A percentile compares a stretch with the other conserved stretches of the same genome.
Evolutionary conservation across 1,139 yeast genomes (phyloP).

Genomic region (Suhomyces choctaworum): DNA sequence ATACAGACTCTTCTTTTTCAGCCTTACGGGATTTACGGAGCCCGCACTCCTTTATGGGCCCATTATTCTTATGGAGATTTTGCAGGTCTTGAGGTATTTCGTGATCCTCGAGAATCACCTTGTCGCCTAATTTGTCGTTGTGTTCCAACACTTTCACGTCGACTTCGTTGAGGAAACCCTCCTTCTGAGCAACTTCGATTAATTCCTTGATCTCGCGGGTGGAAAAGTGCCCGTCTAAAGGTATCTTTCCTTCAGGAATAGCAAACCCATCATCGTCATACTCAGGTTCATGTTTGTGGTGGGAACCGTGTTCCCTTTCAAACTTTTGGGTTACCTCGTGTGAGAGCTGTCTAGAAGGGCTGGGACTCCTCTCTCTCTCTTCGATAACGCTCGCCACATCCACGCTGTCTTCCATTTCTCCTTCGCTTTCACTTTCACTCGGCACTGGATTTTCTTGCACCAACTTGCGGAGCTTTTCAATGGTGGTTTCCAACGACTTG

Average conservation of each 20-base stretch:
- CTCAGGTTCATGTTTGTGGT: slow-evolving; percentile 6
- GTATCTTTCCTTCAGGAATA: slow-evolving; percentile 41
- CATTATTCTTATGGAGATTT: neutral
- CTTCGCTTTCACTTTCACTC: slow-evolving; percentile 6
- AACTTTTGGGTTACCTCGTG: slow-evolving; percentile 3
- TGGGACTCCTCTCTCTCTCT: neutral
- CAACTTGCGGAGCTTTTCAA: slow-evolving; percentile 19
- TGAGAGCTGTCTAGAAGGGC: slow-evolving; percentile 1
- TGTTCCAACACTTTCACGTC: slow-evolving; percentile 27
- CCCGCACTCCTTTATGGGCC: neutral
- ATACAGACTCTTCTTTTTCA: too few relatives aligned
- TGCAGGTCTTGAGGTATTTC: neutral
- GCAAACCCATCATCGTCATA: slow-evolving; percentile 40
- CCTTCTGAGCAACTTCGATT: slow-evolving; percentile 32
- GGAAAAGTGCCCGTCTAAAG: slow-evolving; percentile 44
- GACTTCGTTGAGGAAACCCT: slow-evolving; percentile 32
- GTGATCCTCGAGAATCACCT: slow-evolving; percentile 17
- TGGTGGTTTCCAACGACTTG: slow-evolving; percentile 13
- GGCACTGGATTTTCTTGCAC: slow-evolving; percentile 16
- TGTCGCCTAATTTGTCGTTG: slow-evolving; percentile 22
- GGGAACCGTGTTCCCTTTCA: neutral
- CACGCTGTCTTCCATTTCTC: slow-evolving; percentile 2
- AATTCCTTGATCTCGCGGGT: slow-evolving; percentile 34
- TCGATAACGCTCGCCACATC: neutral
- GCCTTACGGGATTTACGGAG: neutral